A percentile compares a stretch with the other conserved stretches of the same genome.
Conservation (phyloP, 2,329 filamentous ascomycete species). For the Mariannaea sp. region DNA sequence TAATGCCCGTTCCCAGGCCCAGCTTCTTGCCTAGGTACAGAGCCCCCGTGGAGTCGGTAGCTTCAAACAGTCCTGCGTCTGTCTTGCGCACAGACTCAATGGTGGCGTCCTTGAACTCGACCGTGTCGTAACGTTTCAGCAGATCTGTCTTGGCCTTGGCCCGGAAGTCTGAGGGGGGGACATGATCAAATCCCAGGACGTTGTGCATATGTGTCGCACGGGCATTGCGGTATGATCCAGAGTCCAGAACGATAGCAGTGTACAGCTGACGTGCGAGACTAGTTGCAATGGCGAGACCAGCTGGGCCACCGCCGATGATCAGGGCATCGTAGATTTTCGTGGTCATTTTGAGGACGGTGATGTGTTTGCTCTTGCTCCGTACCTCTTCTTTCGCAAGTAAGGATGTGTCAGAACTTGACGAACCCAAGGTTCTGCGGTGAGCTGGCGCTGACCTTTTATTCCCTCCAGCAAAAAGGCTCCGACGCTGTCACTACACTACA, state of each 20-base stretch:
- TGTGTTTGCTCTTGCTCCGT: no score
- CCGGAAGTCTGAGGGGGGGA: conserved; percentile 42
- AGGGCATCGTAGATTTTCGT: conserved; percentile 52
- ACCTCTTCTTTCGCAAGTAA: no score
- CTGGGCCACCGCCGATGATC: conserved; percentile 58
- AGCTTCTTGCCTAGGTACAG: conserved; percentile 57
- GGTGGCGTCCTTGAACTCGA: conserved; percentile 40
- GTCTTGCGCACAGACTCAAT: conserved; percentile 38
- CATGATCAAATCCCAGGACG: conserved; percentile 47
- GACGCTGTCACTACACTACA: no score
- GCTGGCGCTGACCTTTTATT: conserved; percentile 18
- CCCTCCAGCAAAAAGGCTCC: no score
- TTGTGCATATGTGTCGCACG: conserved; percentile 55
- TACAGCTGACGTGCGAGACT: conserved; percentile 55
- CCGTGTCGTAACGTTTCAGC: conserved; percentile 41
- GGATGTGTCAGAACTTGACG: neutral
- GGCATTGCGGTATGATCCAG: conserved; percentile 55
- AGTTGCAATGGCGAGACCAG: conserved; percentile 53
- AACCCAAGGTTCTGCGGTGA: neutral
- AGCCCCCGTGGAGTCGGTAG: conserved; percentile 47
- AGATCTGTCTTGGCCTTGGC: conserved; percentile 43
- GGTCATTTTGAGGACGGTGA: conserved; percentile 11
- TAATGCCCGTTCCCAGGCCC: conserved; percentile 58
- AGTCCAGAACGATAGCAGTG: conserved; percentile 55
- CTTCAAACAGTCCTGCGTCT: conserved; percentile 42